Conservation (phyloP, 169 alveolate genomes). For the Cyclospora cayetanensis region DNA sequence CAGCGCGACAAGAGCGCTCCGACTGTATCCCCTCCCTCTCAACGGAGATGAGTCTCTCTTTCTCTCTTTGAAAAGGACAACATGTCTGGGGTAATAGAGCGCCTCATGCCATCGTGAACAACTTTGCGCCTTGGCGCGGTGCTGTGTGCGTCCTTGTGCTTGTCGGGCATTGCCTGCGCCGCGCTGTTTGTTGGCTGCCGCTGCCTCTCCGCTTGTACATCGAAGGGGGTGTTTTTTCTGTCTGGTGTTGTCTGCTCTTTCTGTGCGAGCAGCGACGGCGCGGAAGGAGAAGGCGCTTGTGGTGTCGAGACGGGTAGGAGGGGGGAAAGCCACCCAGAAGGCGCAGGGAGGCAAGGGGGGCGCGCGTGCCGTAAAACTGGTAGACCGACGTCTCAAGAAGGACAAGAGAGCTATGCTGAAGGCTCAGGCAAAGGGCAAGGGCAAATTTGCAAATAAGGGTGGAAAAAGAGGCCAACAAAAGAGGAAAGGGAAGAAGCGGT, state of each 20-base stretch:
- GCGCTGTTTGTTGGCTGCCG: background rate
- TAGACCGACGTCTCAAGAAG: conserved; percentile 72
- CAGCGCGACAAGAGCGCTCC: too few species aligned
- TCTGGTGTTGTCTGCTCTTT: background rate
- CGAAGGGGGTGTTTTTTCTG: background rate
- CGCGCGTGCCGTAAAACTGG: conserved; percentile 48
- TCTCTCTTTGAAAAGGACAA: too few species aligned
- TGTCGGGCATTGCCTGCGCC: background rate
- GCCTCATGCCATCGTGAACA: background rate
- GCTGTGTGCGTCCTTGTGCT: background rate
- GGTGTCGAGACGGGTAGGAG: conserved; percentile 61
- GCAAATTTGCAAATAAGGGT: too few species aligned
- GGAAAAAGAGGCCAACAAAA: too few species aligned
- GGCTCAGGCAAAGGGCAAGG: too few species aligned
- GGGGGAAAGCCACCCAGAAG: conserved; percentile 7
- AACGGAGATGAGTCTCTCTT: too few species aligned
- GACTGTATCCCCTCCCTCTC: too few species aligned
- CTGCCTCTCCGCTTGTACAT: background rate
- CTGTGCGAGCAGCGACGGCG: background rate
- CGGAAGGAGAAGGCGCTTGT: background rate
- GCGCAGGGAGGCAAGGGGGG: conserved; percentile 22
- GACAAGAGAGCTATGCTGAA: conserved; percentile 77
- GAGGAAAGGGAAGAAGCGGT: too few species aligned
- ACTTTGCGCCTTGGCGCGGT: background rate
- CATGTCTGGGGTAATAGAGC: too few species aligned